Evolutionary conservation across 768 basidiomycete species (phyloP), one percentile per base, ranked within the genome.

Genomic region (Serendipita indica): DNA sequence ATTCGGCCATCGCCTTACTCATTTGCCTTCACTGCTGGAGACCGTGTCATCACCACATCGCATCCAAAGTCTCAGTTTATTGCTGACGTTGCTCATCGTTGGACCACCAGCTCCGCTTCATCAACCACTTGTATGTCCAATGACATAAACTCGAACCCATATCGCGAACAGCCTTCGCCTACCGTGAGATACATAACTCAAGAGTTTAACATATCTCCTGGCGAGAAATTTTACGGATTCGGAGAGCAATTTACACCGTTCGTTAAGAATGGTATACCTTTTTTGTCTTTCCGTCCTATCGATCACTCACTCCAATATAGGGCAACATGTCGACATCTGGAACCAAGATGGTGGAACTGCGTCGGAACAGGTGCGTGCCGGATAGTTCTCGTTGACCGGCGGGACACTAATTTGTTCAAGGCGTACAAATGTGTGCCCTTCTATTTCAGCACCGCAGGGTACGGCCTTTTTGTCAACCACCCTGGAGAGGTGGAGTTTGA

Each of bases 161-260:
- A 68, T 41, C 77, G 79, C 1, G 63, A 68, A 3, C 65, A 70
- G 1, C 65, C 72, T 10, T 78, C 77, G 1, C 72, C 43, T 72
- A 76, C 63, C 77, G 62, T 69, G 7, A 30, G 68, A 45, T 70
- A 66, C 62, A 71, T 70, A 62, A 59, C 67, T 25, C 66, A 64
- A 30, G 71, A 72, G 79, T 72, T 87, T 30, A 80, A 79, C 60
- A 69, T 83, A 4, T 78, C 79, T 25, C 83, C 83, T 0, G 84
- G 82, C 18, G 84, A 86, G 68, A 75, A 80, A 39, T 74, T 87
- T 20, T 86, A 85, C 65, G 84, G 84, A 3, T 72, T 86, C 13
- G 85, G 85, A 49, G 84, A 87, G 69, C 79, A 84, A 58, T 86
- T 87, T 66, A 80, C 81, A 2, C 74, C 83, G 6, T 81, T 87